Evolutionary conservation across 441 rosid species (phyloP).

Genomic region (Codiaeum variegatum): DNA sequence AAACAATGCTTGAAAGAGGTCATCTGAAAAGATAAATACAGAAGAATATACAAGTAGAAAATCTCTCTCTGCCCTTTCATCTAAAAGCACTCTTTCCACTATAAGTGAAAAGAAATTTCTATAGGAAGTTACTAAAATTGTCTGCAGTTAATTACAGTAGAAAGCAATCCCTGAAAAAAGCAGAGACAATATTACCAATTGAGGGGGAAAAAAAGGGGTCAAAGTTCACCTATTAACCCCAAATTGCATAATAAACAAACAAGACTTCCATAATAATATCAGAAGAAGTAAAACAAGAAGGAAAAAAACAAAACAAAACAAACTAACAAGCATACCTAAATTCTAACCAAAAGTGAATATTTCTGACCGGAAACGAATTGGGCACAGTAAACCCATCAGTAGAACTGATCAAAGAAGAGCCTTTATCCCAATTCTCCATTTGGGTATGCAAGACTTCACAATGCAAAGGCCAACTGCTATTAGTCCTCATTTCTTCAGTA

Average conservation of each 20-base stretch:
- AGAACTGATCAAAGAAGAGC: conserved; percentile 29
- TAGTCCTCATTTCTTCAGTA: conserved; percentile 31
- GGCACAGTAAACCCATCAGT: conserved; percentile 22
- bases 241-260: conserved; percentile 5
- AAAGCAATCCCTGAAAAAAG: neutral
- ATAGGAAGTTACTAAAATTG: neutral
- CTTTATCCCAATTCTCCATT: conserved; percentile 37
- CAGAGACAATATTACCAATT: neutral
- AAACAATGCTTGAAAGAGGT: neutral
- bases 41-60: neutral
- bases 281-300: neutral
- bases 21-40: neutral
- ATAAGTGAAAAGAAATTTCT: neutral
- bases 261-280: neutral
- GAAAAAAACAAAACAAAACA: neutral
- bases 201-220: neutral
- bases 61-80: neutral
- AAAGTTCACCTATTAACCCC: neutral
- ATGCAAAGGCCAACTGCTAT: conserved; percentile 34
- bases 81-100: neutral
- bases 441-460: conserved; percentile 39
- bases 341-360: neutral
- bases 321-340: neutral
- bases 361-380: conserved; percentile 37
- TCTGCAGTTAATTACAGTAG: neutral